These are phyloP conservation scores for Acacia crassicarpa DNA, from an alignment of 306 rosid species.

Conservation along the genomic window DNA sequence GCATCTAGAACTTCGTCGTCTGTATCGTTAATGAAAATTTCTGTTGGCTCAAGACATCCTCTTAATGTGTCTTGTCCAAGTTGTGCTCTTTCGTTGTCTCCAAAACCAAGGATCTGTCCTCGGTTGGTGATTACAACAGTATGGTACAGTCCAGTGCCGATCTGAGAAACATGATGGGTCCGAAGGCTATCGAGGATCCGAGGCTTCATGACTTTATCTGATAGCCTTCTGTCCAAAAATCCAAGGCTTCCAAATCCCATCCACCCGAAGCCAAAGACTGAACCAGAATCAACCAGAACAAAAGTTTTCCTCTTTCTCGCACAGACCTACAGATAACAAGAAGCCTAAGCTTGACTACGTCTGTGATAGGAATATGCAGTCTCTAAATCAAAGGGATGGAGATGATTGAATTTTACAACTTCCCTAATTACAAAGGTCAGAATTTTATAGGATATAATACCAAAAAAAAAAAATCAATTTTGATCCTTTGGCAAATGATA, in stretches of 20 bases:
- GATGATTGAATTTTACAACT: background rate
- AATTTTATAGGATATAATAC: background rate
- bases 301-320: conserved; percentile 93
- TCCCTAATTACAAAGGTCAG: background rate
- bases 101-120: conserved; percentile 81
- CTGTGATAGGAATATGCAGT: background rate
- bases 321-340: conserved; percentile 59
- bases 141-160: conserved; percentile 87
- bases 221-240: conserved; percentile 67
- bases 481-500: background rate
- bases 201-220: conserved; percentile 73
- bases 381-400: background rate
- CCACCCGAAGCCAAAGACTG: conserved; percentile 81
- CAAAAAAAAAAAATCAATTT: background rate
- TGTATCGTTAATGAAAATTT: conserved; percentile 55
- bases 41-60: conserved; percentile 73
- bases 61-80: conserved; percentile 84
- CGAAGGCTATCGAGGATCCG: conserved; percentile 66
- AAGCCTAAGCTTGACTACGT: conserved; percentile 2
- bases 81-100: conserved; percentile 93
- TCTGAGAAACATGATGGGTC: conserved; percentile 74
- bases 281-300: conserved; percentile 72
- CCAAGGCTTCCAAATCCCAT: conserved; percentile 98
- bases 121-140: conserved; percentile 68
- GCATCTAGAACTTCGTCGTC: conserved; percentile 39